phyloP scores from a whole-genome alignment of 306 rosid genomes.

The Rubus idaeus region DNA sequence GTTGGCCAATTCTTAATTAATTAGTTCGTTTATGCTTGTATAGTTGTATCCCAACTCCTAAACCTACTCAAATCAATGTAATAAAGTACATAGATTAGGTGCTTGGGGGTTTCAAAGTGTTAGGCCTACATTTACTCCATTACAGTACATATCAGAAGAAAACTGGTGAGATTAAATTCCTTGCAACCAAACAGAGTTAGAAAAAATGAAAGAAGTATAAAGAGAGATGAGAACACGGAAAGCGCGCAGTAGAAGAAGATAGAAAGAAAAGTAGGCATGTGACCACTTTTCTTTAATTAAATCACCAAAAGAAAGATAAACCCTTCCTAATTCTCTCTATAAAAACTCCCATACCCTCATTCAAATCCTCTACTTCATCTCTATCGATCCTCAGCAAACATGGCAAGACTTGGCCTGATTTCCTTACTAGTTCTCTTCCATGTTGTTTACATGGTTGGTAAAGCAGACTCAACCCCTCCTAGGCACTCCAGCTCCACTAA shows the following conservation, averaged over 20 bases:
- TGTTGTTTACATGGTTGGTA: constrained; percentile 18
- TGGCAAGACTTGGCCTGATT: constrained; percentile 42
- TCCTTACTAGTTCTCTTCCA: constrained; percentile 31
- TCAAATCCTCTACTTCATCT: not conserved
- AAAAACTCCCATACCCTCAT: not conserved
- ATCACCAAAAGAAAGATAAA: not conserved
- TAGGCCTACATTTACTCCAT: constrained; percentile 12
- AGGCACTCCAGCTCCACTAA: constrained; percentile 29
- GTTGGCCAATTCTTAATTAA: not conserved
- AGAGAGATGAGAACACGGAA: not conserved
- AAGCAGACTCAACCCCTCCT: constrained; percentile 21
- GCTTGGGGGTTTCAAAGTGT: not conserved
- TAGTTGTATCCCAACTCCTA: not conserved
- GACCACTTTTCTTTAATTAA: constrained; percentile 8
- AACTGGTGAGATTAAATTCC: not conserved
- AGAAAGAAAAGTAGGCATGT: constrained; percentile 9
- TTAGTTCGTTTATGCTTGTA: not conserved
- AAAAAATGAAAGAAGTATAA: not conserved
- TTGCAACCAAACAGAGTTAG: not conserved
- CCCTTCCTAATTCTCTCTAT: constrained; percentile 2
- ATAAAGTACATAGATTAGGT: not conserved
- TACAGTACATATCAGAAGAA: not conserved
- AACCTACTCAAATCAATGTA: constrained; percentile 6
- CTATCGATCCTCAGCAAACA: constrained; percentile 8
- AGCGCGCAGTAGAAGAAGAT: not conserved